Conservation (phyloP, 2,329 filamentous ascomycete species). For the Exophiala calicioides region DNA sequence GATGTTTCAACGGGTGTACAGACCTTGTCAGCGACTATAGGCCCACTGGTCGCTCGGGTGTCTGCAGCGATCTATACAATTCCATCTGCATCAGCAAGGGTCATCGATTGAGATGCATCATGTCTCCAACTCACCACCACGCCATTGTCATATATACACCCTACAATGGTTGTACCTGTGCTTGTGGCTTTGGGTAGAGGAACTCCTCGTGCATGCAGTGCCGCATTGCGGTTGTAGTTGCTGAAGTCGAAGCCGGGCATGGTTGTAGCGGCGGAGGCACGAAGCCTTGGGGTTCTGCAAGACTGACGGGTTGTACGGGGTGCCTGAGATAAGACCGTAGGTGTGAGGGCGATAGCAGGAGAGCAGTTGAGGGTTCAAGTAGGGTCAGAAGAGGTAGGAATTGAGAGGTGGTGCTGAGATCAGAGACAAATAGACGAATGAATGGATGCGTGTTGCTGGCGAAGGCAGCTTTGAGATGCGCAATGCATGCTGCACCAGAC, state of each 20-base stretch:
- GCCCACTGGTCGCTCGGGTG: conserved; percentile 92
- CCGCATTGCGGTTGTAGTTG: conserved; percentile 99
- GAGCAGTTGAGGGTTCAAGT: not conserved
- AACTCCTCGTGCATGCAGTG: conserved; percentile 88
- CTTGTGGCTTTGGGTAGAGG: conserved; percentile 96
- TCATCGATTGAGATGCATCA: conserved; percentile 1
- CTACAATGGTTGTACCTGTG: conserved; percentile 98
- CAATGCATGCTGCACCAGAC: conserved; percentile 2
- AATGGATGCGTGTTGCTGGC: not conserved
- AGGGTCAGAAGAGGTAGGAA: not conserved
- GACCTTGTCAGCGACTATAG: conserved; percentile 97
- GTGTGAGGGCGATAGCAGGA: too few species aligned
- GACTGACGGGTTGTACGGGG: not conserved
- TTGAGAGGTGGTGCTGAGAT: not conserved
- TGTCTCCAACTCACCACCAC: conserved; percentile 70
- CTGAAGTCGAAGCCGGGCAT: conserved; percentile 99
- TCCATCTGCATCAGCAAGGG: conserved; percentile 29
- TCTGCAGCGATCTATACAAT: conserved; percentile 82
- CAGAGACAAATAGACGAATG: not conserved
- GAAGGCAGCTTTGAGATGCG: conserved; percentile 18
- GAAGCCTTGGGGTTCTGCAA: conserved; percentile 5
- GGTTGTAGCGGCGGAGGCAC: conserved; percentile 24
- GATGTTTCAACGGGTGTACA: too few species aligned
- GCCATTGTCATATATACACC: conserved; percentile 92
- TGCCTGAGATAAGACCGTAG: not conserved